phyloP scores from a whole-genome alignment of 192 early-diverging fungal species.

The Allomyces javanicus region DNA sequence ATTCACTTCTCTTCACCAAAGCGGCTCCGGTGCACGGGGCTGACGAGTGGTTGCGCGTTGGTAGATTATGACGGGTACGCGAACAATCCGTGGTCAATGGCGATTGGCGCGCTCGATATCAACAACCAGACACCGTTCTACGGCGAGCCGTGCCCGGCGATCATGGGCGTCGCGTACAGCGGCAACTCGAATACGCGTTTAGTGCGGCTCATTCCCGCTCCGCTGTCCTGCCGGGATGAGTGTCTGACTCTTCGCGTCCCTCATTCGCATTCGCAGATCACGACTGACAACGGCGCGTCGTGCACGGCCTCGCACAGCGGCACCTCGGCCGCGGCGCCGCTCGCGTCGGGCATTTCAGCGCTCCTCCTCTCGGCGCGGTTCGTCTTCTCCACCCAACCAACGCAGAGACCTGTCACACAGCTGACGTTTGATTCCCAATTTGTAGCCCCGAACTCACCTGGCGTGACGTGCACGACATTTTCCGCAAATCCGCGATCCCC shows the following conservation, averaged over 20 bases:
- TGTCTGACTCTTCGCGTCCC: slow-evolving; percentile 2
- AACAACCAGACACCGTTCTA: slow-evolving; percentile 59
- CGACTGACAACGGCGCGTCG: slow-evolving; percentile 49
- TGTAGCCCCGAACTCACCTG: slow-evolving; percentile 75
- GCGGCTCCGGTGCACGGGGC: no score
- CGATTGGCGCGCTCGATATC: slow-evolving; percentile 69
- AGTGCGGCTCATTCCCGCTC: no score
- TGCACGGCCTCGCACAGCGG: slow-evolving; percentile 74
- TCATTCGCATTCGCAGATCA: slow-evolving; percentile 13
- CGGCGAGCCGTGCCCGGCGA: slow-evolving; percentile 73
- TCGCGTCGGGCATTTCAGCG: slow-evolving; percentile 75
- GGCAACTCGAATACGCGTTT: no score
- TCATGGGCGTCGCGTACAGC: slow-evolving; percentile 43
- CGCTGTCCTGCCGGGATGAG: background rate
- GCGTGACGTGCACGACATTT: slow-evolving; percentile 82
- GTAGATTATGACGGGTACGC: slow-evolving; percentile 79
- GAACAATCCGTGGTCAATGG: slow-evolving; percentile 86
- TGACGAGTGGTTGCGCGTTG: no score
- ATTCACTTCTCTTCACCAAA: no score
- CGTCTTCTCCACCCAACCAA: no score
- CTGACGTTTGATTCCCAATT: no score
- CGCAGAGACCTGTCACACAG: no score
- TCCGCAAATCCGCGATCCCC: slow-evolving; percentile 53
- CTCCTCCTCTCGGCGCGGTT: slow-evolving; percentile 52
- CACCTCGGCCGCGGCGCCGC: slow-evolving; percentile 86